These are phyloP conservation scores for Mychonastes homosphaera DNA, from an alignment of 139 green algal genomes.

Conservation along the genomic window DNA sequence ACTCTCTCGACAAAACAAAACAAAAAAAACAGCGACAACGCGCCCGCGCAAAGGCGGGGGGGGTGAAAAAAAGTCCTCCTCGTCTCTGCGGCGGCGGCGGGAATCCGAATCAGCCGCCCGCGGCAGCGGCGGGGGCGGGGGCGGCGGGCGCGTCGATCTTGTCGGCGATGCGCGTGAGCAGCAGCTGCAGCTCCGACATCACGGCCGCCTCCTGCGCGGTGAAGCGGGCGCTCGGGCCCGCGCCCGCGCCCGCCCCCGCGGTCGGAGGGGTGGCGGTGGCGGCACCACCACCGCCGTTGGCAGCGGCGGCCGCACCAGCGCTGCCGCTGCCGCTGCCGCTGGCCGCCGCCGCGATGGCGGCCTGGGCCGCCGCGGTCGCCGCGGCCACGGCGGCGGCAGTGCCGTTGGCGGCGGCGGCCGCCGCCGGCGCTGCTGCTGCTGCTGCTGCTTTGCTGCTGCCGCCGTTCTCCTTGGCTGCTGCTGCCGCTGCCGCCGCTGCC, in stretches of 20 bases:
- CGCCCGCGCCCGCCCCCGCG: too few relatives aligned
- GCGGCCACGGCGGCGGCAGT: neutral
- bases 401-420: neutral
- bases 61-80: too few relatives aligned
- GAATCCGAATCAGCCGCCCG: too few relatives aligned
- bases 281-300: too few relatives aligned
- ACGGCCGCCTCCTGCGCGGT: conserved; percentile 24
- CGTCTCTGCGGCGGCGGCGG: too few relatives aligned
- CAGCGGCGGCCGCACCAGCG: neutral
- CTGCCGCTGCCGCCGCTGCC: too few relatives aligned
- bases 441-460: neutral
- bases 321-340: conserved; percentile 7
- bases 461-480: neutral
- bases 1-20: too few relatives aligned
- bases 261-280: neutral
- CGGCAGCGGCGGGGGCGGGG: neutral
- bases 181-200: conserved; percentile 27
- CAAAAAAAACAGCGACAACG: too few relatives aligned
- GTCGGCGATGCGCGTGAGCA: conserved; percentile 24
- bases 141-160: conserved; percentile 15
- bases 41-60: too few relatives aligned
- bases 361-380: neutral
- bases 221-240: conserved; percentile 7
- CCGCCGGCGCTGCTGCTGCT: conserved; percentile 1
- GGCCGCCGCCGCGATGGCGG: neutral